Evolutionary conservation across 1,139 yeast genomes (phyloP).

Genomic region (Pichia sp.): DNA sequence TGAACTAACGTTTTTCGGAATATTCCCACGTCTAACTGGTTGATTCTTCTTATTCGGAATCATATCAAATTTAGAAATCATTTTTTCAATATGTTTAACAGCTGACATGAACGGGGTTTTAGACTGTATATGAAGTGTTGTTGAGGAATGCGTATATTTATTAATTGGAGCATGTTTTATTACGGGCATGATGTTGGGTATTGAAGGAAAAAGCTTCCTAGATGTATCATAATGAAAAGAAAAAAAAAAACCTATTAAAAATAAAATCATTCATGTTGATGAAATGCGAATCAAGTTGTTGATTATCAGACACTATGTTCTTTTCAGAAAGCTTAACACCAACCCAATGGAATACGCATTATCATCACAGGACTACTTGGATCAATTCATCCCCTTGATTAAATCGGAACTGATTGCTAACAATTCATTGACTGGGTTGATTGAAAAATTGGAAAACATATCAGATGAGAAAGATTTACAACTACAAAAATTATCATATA

Average conservation of each 20-base stretch:
- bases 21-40: constrained; percentile 24
- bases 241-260: background rate
- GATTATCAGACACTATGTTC: background rate
- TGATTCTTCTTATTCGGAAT: constrained; percentile 17
- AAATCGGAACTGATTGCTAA: constrained; percentile 51
- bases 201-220: too few relatives aligned
- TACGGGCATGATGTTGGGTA: constrained; percentile 26
- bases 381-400: constrained; percentile 74
- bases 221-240: too few relatives aligned
- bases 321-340: too few relatives aligned
- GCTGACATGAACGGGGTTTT: constrained; percentile 59
- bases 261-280: too few relatives aligned
- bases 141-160: constrained; percentile 33
- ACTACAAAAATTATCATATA: constrained; percentile 54
- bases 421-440: constrained; percentile 50
- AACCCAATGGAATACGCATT: constrained; percentile 32
- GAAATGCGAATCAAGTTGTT: background rate
- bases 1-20: constrained; percentile 33
- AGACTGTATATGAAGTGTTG: constrained; percentile 49
- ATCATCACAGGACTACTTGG: constrained; percentile 65
- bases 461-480: constrained; percentile 51
- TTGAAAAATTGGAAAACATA: constrained; percentile 49
- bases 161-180: constrained; percentile 44
- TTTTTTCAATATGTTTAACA: constrained; percentile 47
- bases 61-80: constrained; percentile 32